Evolutionary conservation across 2,329 filamentous ascomycete genomes (phyloP), one percentile per base, ranked within the genome.

Genomic region (Fusarium equiseti): DNA sequence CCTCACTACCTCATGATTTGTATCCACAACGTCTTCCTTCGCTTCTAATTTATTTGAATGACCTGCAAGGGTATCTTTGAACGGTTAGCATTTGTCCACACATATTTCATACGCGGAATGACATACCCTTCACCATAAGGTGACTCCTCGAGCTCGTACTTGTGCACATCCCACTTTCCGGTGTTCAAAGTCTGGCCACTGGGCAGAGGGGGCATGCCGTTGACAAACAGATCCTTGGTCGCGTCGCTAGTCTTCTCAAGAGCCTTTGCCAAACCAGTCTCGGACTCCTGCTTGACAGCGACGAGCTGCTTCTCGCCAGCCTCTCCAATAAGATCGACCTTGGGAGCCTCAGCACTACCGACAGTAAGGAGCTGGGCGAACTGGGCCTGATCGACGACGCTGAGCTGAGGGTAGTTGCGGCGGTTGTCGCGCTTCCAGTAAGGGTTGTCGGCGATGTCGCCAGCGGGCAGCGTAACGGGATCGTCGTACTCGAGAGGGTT

Each of bases 391-490:
- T 85, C 91, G 68, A 99, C 88, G 48, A 93, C 90, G 77, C 92
- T 95, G 60, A 92, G 86, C 75, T 87, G 88, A 32, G 96, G 92
- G 84, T 98, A 98, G 76, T 87, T 87, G 76, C 96, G 89, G 75
- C 96, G 92, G 67, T 85, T 81, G 79, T 99, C 96, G 77, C 96
- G 94, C 87, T 97, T 97, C 94, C 94, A 99, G 79, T 83, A 83
- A 10, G 81, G 74, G 75, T 83, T 83, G 72, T 80, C 81, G 70
- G 81, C 81, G 50, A 83, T 82, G 71, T 83, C 81, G 63, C 77
- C 81, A 8, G 81, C 81, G 40, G 81, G 81, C 85, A 98, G 12
- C 92, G 96, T 52, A 52, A 83, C 81, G 65, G 81, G 81, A 74
- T 83, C 81, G 66, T 79, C 64, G 77, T 81, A 78, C 66, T 71